Percentiles rank a stretch among this genome's conserved stretches.
Evolutionary conservation across 805 yeast species (phyloP).

Genomic region (Candida taoyuanica): DNA sequence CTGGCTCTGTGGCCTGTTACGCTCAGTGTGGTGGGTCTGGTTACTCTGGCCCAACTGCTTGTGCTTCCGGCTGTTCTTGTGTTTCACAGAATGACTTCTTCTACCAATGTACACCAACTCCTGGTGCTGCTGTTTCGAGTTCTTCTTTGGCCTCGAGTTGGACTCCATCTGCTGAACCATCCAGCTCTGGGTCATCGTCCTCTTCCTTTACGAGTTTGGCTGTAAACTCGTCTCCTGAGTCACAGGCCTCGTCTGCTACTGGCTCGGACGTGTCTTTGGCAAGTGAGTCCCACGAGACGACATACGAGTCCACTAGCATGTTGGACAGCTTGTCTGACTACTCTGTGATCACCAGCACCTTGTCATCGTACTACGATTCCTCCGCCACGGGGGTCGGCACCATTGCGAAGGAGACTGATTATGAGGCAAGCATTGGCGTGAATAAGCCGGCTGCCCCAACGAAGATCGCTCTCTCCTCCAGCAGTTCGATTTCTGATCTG

Average conservation of each 20-base stretch:
- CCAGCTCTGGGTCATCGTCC: constrained; percentile 1
- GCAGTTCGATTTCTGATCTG: background rate
- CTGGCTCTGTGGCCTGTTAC: constrained; percentile 1
- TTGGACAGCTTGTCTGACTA: too few relatives aligned
- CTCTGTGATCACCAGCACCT: too few relatives aligned
- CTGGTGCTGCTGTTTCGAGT: constrained; percentile 1
- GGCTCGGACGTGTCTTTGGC: too few relatives aligned
- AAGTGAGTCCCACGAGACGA: too few relatives aligned
- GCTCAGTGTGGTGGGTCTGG: constrained; percentile 16
- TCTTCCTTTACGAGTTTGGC: constrained; percentile 18
- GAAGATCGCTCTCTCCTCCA: too few relatives aligned
- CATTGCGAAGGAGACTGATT: too few relatives aligned
- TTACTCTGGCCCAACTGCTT: constrained; percentile 8
- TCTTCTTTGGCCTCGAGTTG: background rate
- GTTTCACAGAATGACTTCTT: constrained; percentile 8
- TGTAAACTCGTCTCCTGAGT: constrained; percentile 17
- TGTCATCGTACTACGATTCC: too few relatives aligned
- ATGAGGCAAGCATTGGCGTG: too few relatives aligned
- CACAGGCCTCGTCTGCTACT: constrained; percentile 11
- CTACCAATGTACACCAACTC: constrained; percentile 13
- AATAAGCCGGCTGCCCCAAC: too few relatives aligned
- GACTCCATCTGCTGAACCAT: constrained; percentile 1
- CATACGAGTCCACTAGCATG: too few relatives aligned
- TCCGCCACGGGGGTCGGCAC: too few relatives aligned
- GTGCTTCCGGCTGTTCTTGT: constrained; percentile 10